Conservation (phyloP, 805 yeast species). For the Ogataea ganodermae region DNA sequence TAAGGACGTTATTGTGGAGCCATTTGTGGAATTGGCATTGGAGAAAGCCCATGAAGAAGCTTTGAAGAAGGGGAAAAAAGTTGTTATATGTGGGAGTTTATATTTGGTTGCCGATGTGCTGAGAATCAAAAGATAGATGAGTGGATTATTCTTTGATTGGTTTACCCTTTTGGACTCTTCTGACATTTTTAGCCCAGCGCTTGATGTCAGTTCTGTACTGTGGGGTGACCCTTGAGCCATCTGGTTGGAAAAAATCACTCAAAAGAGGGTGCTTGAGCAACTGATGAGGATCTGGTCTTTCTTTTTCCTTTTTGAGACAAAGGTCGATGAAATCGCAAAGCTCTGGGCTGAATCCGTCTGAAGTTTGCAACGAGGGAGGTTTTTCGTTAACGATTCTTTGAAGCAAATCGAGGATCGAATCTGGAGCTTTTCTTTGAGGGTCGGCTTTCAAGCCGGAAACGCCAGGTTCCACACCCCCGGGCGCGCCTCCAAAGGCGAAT, state of each 20-base stretch:
- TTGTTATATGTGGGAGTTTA: conserved; percentile 70
- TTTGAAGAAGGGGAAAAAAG: conserved; percentile 14
- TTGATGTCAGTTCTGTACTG: conserved; percentile 32
- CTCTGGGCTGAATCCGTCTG: conserved; percentile 47
- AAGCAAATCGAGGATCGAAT: conserved; percentile 84
- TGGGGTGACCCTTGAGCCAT: conserved; percentile 32
- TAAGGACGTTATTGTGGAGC: conserved; percentile 28
- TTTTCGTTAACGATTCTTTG: conserved; percentile 93
- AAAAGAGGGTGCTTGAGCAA: conserved; percentile 47
- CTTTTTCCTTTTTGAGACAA: conserved; percentile 74
- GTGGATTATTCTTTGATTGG: conserved; percentile 18
- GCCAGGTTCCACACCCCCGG: conserved; percentile 36
- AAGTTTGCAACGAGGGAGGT: conserved; percentile 65
- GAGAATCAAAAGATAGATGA: conserved; percentile 24
- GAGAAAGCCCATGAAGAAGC: conserved; percentile 21
- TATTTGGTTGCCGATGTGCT: conserved; percentile 64
- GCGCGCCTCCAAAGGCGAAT: conserved; percentile 70
- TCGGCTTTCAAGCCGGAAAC: conserved; percentile 24
- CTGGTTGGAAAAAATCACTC: conserved; percentile 30
- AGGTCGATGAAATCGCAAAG: conserved; percentile 70
- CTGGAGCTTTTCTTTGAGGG: conserved; percentile 48
- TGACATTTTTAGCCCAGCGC: conserved; percentile 40
- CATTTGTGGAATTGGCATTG: conserved; percentile 32
- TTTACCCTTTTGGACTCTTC: conserved; percentile 40
- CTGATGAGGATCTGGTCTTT: conserved; percentile 74